Evolutionary conservation across 257 asterid genomes (phyloP), one percentile per base, ranked within the genome.

Genomic region (Scutellaria baicalensis): DNA sequence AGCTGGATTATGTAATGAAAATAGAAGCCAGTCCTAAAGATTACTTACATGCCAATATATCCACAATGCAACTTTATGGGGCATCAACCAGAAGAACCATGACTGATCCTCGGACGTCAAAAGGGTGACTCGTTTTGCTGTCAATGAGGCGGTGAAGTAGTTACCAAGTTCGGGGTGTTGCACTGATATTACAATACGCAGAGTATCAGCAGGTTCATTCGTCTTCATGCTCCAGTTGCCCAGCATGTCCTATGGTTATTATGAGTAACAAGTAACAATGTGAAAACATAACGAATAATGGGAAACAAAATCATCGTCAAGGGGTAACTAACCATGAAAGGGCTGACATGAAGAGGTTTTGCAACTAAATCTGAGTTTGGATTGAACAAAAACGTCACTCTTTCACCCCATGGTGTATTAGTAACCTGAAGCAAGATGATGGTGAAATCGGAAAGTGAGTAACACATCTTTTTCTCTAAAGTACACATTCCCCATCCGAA

Each of bases 381-480:
- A 73, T 89, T 76, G 79, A 93, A 93, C 55, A 91, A 43, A 79
- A 93, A 93, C n/a, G 80, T 76, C 50, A 84, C 96, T 63, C 96
- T 81, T 89, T 93, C 99, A 63, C 97, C 96, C 99, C 99, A 93
- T 21, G 99, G 99, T 10, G 97, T 89, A 71, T 93, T 91, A 27
- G 99, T 93, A 52, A 93, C 96, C 97, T 91, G 85, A 78, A 81
- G 35, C 72, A 81, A 76, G 75, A 62, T 71, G 50, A 63, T 33
- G 36, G 12, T 35, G 35, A 56, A 48, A 59, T 75, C 23, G 72
- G 72, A 44, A 66, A 74, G 36, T 23, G 9, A 16, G 11, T 9
- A 48, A 16, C 13, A 14, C 67, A 47, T 71, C 9, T 17, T 7
- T 62, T 38, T 17, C 49, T 3, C n/a, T 11, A 16, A 67, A 67